Percentiles rank a stretch among this genome's conserved stretches.
Evolutionary conservation across 805 yeast genomes (phyloP).

Genomic region (Sugiyamaella lignohabitans): DNA sequence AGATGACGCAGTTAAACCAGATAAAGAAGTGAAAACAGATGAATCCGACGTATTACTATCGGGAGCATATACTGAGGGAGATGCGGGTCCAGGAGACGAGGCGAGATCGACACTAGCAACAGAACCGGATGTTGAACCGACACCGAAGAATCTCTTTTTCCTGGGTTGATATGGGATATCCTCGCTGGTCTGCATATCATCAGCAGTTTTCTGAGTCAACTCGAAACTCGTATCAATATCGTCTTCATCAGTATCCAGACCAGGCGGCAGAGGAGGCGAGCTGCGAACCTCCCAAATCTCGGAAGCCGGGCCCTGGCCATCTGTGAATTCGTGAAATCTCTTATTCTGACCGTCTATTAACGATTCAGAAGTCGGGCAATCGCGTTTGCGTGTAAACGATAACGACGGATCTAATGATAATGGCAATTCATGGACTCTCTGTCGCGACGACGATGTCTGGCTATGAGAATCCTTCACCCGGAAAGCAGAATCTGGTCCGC

Average conservation of each 20-base stretch:
- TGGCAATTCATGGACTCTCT: neutral
- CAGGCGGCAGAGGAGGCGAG: conserved; percentile 14
- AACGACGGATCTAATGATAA: conserved; percentile 14
- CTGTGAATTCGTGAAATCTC: conserved; percentile 17
- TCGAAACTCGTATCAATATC: conserved; percentile 2
- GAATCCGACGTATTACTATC: neutral
- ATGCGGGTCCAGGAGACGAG: neutral
- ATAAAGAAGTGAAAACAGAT: neutral
- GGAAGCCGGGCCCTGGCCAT: conserved; percentile 9
- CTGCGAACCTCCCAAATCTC: conserved; percentile 12
- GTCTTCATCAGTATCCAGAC: conserved; percentile 7
- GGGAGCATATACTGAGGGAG: too few species aligned
- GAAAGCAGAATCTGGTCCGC: too few species aligned
- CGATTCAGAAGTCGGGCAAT: conserved; percentile 13
- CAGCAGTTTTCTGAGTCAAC: too few species aligned
- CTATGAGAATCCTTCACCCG: too few species aligned
- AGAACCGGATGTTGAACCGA: neutral
- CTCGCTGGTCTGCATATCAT: too few species aligned
- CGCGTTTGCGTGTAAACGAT: conserved; percentile 13
- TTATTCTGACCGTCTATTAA: conserved; percentile 11
- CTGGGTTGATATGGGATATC: neutral
- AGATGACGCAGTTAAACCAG: too few species aligned
- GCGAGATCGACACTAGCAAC: neutral
- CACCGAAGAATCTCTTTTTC: neutral
- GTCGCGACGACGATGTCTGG: too few species aligned